Evolutionary conservation across 208 protist species (phyloP), one percentile per base, ranked within the genome.

Genomic region (Angomonas ambiguus): DNA sequence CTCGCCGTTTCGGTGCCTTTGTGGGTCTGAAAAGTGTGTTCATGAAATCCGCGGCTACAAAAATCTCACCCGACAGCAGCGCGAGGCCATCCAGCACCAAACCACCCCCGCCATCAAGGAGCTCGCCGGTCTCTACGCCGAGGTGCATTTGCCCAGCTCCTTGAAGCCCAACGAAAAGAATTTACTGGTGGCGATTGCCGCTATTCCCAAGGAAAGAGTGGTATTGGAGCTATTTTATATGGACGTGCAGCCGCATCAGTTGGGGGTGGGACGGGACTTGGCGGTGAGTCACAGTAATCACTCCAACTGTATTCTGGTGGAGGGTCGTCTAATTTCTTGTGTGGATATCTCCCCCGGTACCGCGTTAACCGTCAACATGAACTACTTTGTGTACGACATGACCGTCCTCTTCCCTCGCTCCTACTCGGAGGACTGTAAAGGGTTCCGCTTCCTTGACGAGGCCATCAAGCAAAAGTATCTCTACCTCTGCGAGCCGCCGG

Each of bases 331-430:
- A 49, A 61, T 94, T 57, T 64, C 83, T 20, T 68, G 45, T 51
- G 65, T 63, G n/a, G 75, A 60, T 34, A 34, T 94, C 20, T 69
- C 70, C 10, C 48, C 64, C 6, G 71, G 63, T 0, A 79, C 87
- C 66, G 6, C 61, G 33, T 69, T 94, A 16, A 77, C 72, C n/a
- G 74, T 94, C 24, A 83, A 94, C 72, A 88, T 94, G 83, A 89
- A 91, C 72, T 87, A 83, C 57, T 88, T 94, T 51, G 81, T 92
- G 60, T 94, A 94, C 74, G 83, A 91, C 67, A 90, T 92, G 83
- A 74, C 74, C 25, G 59, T n/a, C 20, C 69, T 88, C 31, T 92
- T 94, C 65, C 88, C 85, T 25, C 71, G 53, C 60, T 71, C 73
- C 16, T 79, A 71, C 67, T 53, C 66, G 25, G 74, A 85, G 42